Percentiles rank a stretch among this genome's conserved stretches.
These are phyloP conservation scores for Eutrema salsugineum DNA, from an alignment of 441 rosid species.

Conservation along the genomic window DNA sequence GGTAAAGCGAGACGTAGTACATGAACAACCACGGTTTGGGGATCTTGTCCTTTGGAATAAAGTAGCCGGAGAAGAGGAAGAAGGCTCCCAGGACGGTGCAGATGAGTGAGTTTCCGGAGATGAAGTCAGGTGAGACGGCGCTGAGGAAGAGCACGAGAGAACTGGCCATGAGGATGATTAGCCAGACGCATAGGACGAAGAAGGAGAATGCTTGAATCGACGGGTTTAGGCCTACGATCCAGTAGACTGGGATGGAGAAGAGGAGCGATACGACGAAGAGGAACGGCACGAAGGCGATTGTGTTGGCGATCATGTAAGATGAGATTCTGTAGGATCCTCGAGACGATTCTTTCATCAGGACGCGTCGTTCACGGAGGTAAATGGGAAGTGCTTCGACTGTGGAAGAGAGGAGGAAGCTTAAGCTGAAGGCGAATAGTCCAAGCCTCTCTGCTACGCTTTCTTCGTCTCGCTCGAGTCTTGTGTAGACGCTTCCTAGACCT, in stretches of 20 bases:
- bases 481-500: conserved; percentile 57
- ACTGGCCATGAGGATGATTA: conserved; percentile 61
- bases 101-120: conserved; percentile 61
- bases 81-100: conserved; percentile 67
- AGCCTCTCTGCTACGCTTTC: conserved; percentile 50
- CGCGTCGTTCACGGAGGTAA: conserved; percentile 59
- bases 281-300: conserved; percentile 59
- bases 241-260: conserved; percentile 57
- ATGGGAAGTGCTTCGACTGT: conserved; percentile 75
- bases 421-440: conserved; percentile 61
- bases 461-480: conserved; percentile 45
- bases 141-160: conserved; percentile 64
- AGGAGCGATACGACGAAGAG: conserved; percentile 50
- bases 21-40: conserved; percentile 66
- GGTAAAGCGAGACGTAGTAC: conserved; percentile 62
- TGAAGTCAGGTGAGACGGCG: conserved; percentile 62
- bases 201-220: conserved; percentile 41
- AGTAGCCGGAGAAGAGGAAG: conserved; percentile 70
- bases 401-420: conserved; percentile 66
- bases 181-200: conserved; percentile 57
- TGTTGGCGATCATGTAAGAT: conserved; percentile 68
- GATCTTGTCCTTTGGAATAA: conserved; percentile 65
- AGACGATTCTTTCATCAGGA: conserved; percentile 65
- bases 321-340: conserved; percentile 60
- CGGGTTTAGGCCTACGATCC: conserved; percentile 67